Evolutionary conservation across 1,284 basidiomycete genomes (phyloP).

Genomic region (Vanrija sp.): DNA sequence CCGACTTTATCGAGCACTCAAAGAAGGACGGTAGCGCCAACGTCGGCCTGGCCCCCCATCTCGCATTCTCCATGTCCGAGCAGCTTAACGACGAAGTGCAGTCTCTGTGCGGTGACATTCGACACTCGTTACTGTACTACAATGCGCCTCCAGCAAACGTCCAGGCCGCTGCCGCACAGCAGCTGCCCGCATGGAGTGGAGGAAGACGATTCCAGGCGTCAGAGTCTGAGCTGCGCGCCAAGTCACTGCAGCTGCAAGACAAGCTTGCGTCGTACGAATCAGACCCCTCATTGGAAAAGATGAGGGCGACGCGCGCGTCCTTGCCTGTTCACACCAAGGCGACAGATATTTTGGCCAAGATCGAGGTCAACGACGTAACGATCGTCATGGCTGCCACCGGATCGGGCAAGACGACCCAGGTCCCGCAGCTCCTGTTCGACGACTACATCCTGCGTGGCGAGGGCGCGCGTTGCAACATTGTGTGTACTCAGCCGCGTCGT

Average conservation of each 20-base stretch:
- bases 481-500: constrained; percentile 90
- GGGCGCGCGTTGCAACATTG: constrained; percentile 82
- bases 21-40: constrained; percentile 40
- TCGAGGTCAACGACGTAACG: constrained; percentile 77
- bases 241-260: constrained; percentile 60
- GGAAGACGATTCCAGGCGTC: constrained; percentile 23
- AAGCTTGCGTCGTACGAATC: constrained; percentile 62
- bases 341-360: constrained; percentile 63
- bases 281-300: constrained; percentile 61
- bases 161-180: constrained; percentile 21
- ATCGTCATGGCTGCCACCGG: constrained; percentile 94
- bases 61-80: constrained; percentile 67
- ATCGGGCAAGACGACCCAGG: constrained; percentile 93
- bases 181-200: constrained; percentile 28
- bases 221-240: constrained; percentile 50
- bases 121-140: constrained; percentile 55
- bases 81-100: constrained; percentile 68
- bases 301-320: constrained; percentile 63
- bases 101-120: constrained; percentile 67
- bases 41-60: constrained; percentile 63
- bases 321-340: constrained; percentile 72
- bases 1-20: constrained; percentile 55
- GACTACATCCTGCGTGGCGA: constrained; percentile 71
- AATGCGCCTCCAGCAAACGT: constrained; percentile 39
- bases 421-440: constrained; percentile 89